Base-by-base conservation (phyloP, 2,329 filamentous ascomycete genomes). In the Talaromyces sp. region DNA sequence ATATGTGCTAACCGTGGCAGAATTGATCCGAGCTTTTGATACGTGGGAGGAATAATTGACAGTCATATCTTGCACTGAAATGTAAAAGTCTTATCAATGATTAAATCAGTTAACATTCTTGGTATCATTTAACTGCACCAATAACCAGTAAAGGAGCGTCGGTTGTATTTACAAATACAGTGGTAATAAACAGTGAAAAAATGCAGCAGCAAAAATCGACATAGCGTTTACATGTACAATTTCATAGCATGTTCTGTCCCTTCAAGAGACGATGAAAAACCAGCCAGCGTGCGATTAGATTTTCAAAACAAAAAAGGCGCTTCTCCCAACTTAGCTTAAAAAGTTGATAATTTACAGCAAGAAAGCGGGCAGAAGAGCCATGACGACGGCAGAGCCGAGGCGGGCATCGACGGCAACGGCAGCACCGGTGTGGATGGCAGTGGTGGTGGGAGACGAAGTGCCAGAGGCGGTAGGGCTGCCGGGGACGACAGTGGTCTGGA, bases 21-120 rank as follows among this genome's bases (percentile, higher is more conserved):
- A 64, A 33, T 55, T 64, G 36, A 64, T 64, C 19, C 61, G 63
- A 3, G 55, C 60, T 9, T 64, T 64, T n/a, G 61, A 55, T 47
- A 58, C 42, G 8, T 57, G 53, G 28, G 39, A 58, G 25, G 44
- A 47, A 25, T 47, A 47, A 22, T 8, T 13, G 8, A 19, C n/a
- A 19, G 1, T 6, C 17, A n/a, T 19, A 3, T n/a, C 22, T 22
- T 22, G 15, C 3, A 8, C 19, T 19, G 19, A 47, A 47, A 22
- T n/a, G 7, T 9, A 10, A 47, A 22, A 22, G 17, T n/a, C 2
- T 9, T 25, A 47, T 13, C 44, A 47, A 11, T 30, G 28, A 30
- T 30, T 30, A 30, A 30, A 30, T 30, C 28, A 30, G 8, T 47
- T 47, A 19, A 19, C 44, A 47, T 25, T 22, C 19, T 30, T 53